Conservation (phyloP, 2,329 filamentous ascomycete genomes). For the Fonsecaea monophora region DNA sequence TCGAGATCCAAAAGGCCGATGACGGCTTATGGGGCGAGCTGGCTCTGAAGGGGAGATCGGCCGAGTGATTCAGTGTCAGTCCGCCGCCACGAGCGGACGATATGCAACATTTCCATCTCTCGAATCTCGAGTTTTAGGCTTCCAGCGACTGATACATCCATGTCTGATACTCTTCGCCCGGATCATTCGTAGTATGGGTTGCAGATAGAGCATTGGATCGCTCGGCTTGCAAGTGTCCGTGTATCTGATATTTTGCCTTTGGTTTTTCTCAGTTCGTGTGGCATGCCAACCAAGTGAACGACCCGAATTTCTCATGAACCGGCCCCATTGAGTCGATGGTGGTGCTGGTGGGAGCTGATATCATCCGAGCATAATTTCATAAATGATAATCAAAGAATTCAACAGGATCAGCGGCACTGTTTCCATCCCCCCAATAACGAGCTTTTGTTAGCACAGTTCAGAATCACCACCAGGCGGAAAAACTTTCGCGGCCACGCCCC, state of each 20-base stretch:
- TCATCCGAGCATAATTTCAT: slow-evolving; percentile 10
- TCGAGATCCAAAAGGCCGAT: background rate
- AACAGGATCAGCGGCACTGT: slow-evolving; percentile 83
- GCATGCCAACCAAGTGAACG: background rate
- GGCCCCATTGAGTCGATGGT: background rate
- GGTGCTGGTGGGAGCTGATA: background rate
- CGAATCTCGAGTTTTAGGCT: background rate
- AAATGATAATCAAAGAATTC: slow-evolving; percentile 61
- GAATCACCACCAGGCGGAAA: background rate
- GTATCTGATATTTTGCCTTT: background rate
- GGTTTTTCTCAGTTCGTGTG: background rate
- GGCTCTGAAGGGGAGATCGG: background rate
- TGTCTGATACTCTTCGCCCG: background rate
- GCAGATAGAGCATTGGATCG: background rate
- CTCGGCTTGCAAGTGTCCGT: background rate
- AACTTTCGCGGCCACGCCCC: background rate
- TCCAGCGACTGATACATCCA: background rate
- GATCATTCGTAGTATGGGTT: background rate
- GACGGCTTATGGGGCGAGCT: background rate
- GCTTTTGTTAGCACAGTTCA: background rate
- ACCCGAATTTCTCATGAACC: background rate
- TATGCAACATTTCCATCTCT: background rate
- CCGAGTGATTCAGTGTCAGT: background rate
- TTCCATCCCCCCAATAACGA: background rate
- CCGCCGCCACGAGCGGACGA: background rate